Evolutionary conservation across 2,329 filamentous ascomycete species (phyloP), one percentile per base, ranked within the genome.

Genomic region (Colletotrichum plurivorum): DNA sequence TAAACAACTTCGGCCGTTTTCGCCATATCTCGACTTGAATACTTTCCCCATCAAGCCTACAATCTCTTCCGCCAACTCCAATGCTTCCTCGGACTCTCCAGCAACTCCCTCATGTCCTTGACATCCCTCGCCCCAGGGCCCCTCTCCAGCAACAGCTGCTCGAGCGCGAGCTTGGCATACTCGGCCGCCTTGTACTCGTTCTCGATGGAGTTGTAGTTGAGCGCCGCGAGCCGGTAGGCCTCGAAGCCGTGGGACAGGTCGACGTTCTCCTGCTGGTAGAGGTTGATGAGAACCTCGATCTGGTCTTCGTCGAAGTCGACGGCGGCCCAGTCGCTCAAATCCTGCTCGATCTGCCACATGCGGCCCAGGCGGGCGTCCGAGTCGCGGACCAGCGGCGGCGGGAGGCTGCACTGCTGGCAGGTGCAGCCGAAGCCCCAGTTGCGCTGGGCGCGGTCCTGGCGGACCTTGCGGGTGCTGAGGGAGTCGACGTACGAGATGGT

Each of bases 141-240:
- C 46, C 48, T 61, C 49, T 72, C 71, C n/a, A 71, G 18, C 51
- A 81, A 60, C 10, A 79, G 77, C 27, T 73, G 70, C 70, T 84
- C 81, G 27, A 83, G 63, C 3, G 80, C 81, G 51, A 81, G 66
- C 4, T 72, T 70, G 9, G 80, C 82, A 66, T 81, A 79, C 71
- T 77, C 78, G n/a, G 76, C 74, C 8, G 82, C 80, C 31, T 73
- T 69, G 78, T 78, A 80, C 20, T 78, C 74, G 61, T 81, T 78
- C 22, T 82, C 82, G 3, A 73, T 74, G 1, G 77, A 78, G 70
- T 79, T 84, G 67, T 77, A 79, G 71, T 82, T 79, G 20, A 82
- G 67, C 22, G 82, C 82, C 18, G 82, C 80, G 20, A 78, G 73
- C 57, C 74, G 72, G 71, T 81, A 82, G 7, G 79, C 79, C 70